Percentiles rank a stretch among this genome's conserved stretches.
Conservation (phyloP, 2,329 filamentous ascomycete genomes). For the Pseudonectria buxi region DNA sequence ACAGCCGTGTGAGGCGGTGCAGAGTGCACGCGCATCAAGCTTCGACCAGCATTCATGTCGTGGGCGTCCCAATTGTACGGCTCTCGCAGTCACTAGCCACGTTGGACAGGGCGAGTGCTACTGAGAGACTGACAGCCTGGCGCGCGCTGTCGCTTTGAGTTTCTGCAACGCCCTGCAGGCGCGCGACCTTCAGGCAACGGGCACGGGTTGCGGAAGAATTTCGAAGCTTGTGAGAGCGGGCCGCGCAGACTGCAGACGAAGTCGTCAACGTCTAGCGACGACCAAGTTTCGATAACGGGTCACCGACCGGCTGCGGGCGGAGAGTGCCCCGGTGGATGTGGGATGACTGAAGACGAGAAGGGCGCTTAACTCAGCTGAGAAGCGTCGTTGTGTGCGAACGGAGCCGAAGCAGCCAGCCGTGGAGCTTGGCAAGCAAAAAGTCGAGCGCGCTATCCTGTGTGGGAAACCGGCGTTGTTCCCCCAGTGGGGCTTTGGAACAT, state of each 20-base stretch:
- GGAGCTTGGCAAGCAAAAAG: slow-evolving; percentile 15
- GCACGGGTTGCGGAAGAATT: no score
- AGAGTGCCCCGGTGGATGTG: slow-evolving; percentile 11
- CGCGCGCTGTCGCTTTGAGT: no score
- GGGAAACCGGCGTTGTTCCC: slow-evolving; percentile 14
- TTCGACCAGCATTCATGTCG: slow-evolving; percentile 9
- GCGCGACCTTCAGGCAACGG: no score
- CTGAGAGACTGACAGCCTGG: no score
- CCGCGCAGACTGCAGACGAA: no score
- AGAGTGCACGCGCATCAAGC: slow-evolving; percentile 14
- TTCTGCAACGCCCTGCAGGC: no score
- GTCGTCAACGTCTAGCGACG: slow-evolving; percentile 2
- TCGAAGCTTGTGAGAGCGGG: no score
- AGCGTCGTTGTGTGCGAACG: slow-evolving; percentile 11
- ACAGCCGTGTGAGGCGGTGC: slow-evolving; percentile 22
- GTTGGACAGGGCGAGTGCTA: slow-evolving; percentile 3
- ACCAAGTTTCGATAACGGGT: slow-evolving; percentile 16
- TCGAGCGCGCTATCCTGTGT: slow-evolving; percentile 16
- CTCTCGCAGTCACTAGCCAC: slow-evolving; percentile 18
- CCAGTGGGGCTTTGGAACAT: slow-evolving; percentile 16
- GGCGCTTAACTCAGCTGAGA: slow-evolving; percentile 22
- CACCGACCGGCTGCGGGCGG: slow-evolving; percentile 7
- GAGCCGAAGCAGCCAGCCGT: slow-evolving; percentile 9
- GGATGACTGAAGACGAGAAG: slow-evolving; percentile 13
- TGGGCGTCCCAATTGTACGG: slow-evolving; percentile 8